These are phyloP conservation scores for Ganoderma sinense DNA, from an alignment of 1,284 basidiomycete species.

Conservation along the genomic window DNA sequence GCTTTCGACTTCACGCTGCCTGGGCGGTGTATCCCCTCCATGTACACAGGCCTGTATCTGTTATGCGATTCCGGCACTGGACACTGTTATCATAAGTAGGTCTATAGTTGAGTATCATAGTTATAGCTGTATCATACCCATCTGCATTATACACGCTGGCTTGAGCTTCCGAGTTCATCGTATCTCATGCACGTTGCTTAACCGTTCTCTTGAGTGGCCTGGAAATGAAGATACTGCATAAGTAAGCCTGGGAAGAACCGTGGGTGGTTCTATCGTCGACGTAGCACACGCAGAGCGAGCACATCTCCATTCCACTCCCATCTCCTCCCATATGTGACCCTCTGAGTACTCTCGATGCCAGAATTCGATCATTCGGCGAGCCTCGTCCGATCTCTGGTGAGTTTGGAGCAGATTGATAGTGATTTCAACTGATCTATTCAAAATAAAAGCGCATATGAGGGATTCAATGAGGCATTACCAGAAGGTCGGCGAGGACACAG, in stretches of 20 bases:
- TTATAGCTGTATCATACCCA: not conserved
- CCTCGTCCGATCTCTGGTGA: not conserved
- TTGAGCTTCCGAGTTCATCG: not conserved
- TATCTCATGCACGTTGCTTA: no score
- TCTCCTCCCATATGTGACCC: not conserved
- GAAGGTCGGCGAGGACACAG: not conserved
- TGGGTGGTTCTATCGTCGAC: not conserved
- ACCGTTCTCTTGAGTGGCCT: not conserved
- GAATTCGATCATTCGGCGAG: not conserved
- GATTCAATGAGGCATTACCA: not conserved
- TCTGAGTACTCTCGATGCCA: not conserved
- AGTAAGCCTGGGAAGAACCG: constrained; percentile 2
- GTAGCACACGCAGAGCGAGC: not conserved
- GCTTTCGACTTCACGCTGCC: not conserved
- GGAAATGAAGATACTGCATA: not conserved
- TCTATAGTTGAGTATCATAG: not conserved
- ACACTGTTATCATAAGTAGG: not conserved
- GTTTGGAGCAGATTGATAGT: not conserved
- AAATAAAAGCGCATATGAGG: not conserved
- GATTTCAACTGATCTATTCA: not conserved
- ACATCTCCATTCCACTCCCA: not conserved
- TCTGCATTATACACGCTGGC: not conserved
- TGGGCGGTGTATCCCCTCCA: not conserved
- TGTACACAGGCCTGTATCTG: not conserved
- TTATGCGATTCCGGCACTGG: not conserved